Evolutionary conservation across 352 stramenopile species (phyloP).

Genomic region (Globisporangium lucens): DNA sequence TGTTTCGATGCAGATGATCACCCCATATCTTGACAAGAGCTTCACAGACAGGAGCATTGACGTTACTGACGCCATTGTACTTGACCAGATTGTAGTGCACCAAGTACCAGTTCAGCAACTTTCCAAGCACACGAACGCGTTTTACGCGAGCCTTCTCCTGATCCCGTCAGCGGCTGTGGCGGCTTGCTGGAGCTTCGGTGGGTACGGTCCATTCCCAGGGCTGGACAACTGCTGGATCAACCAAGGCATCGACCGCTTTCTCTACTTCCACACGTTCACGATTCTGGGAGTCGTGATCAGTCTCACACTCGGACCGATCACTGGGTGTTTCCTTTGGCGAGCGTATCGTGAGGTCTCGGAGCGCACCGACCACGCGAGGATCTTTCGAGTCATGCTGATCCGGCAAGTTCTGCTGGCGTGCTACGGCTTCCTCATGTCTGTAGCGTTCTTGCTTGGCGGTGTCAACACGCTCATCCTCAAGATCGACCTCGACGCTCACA

Average conservation of each 20-base stretch:
- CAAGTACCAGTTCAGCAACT: slow-evolving; percentile 24
- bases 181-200: slow-evolving; percentile 25
- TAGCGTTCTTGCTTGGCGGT: slow-evolving; percentile 21
- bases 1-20: not conserved
- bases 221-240: slow-evolving; percentile 39
- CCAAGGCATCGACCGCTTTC: slow-evolving; percentile 23
- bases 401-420: slow-evolving; percentile 25
- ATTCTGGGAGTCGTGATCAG: slow-evolving; percentile 21
- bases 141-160: slow-evolving; percentile 23
- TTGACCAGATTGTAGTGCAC: slow-evolving; percentile 22
- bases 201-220: slow-evolving; percentile 27
- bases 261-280: slow-evolving; percentile 37
- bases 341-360: slow-evolving; percentile 19
- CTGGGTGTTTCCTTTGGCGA: slow-evolving; percentile 22
- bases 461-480: slow-evolving; percentile 26
- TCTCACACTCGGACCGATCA: slow-evolving; percentile 19
- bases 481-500: slow-evolving; percentile 17
- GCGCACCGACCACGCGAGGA: slow-evolving; percentile 11
- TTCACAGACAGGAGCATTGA: not conserved
- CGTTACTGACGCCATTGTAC: not conserved
- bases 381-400: slow-evolving; percentile 26
- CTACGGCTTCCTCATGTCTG: slow-evolving; percentile 26
- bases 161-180: slow-evolving; percentile 20
- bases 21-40: not conserved
- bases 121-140: slow-evolving; percentile 15